Base-by-base conservation (phyloP, 177 flowering plant species). In the Vitis hybrid region DNA sequence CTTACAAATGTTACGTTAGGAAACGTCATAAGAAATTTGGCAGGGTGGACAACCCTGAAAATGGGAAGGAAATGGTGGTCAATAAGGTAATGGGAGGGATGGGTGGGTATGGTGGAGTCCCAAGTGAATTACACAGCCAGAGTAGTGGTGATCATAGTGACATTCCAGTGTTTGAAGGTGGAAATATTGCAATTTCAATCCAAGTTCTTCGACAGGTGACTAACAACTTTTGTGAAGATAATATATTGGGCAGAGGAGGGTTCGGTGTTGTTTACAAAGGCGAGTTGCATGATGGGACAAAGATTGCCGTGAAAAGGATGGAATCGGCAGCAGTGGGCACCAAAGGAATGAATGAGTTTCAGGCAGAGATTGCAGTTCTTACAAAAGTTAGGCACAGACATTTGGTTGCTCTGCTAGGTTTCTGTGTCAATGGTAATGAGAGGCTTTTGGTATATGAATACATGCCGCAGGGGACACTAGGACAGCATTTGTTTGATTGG, bases 231-330 rank as follows among this genome's bases (percentile, higher is more conserved):
- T 81, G 84, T 64, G 90, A 86, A 63, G 81, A 78, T 3, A 85
- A 94, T 62, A 72, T 88, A 9, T 74, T 94, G 69, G 98, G 98
- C 0, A 84, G 88, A 66, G 98, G 98, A 41, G 98, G 97, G 64
- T 94, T 94, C 77, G 98, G 97, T 6, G 85, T 91, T 56, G 97
- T 94, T 18, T 94, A 94, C 71, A 89, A 76, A 72, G 98, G 98
- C 2, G 90, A 78, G 65, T 77, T 90, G 67, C 90, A 84, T 21
- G 97, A 94, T 75, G 98, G 98, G 17, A 90, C 93, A 11, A 81
- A 81, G 67, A 84, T 92, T 60, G 98, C 97, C 1, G 94, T 94
- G 64, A 94, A 94, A 83, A 86, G 97, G 76, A 94, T 94, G 97
- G 90, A 90, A 74, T 85, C 89, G 3, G 71, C 70, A 0, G 71